These are phyloP conservation scores for Wickerhamomyces pijperi DNA, from an alignment of 805 yeast genomes.

Conservation along the genomic window DNA sequence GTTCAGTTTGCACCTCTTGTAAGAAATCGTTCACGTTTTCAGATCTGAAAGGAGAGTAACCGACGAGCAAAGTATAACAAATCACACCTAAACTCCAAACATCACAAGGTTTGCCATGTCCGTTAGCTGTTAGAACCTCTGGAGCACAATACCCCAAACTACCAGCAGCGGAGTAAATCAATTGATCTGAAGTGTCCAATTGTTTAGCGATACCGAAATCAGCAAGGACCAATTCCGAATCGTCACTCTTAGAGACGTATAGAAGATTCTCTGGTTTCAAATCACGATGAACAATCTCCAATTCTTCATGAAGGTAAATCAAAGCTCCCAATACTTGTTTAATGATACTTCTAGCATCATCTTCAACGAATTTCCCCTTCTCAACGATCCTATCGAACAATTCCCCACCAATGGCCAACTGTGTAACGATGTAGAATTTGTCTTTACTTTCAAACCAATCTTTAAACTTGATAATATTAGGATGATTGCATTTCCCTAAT, in stretches of 20 bases:
- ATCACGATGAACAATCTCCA: slow-evolving; percentile 84
- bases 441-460: slow-evolving; percentile 93
- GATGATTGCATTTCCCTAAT: slow-evolving; percentile 60
- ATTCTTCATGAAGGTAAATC: slow-evolving; percentile 55
- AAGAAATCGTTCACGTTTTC: slow-evolving; percentile 76
- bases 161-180: slow-evolving; percentile 69
- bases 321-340: slow-evolving; percentile 71
- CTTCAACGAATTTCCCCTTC: slow-evolving; percentile 78
- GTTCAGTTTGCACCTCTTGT: slow-evolving; percentile 60
- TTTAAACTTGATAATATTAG: slow-evolving; percentile 78
- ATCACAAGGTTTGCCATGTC: slow-evolving; percentile 94
- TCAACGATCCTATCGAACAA: slow-evolving; percentile 77
- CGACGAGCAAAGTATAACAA: slow-evolving; percentile 80
- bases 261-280: slow-evolving; percentile 89
- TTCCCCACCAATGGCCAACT: slow-evolving; percentile 94
- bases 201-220: slow-evolving; percentile 94
- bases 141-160: slow-evolving; percentile 97
- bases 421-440: slow-evolving; percentile 88
- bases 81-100: slow-evolving; percentile 94
- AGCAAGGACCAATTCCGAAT: slow-evolving; percentile 74
- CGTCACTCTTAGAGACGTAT: slow-evolving; percentile 44
- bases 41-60: slow-evolving; percentile 84
- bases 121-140: slow-evolving; percentile 69
- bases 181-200: slow-evolving; percentile 46
- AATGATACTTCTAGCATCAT: slow-evolving; percentile 70